Base-by-base conservation (phyloP, 2,329 filamentous ascomycete species). In the Teratosphaeria epicoccoides region DNA sequence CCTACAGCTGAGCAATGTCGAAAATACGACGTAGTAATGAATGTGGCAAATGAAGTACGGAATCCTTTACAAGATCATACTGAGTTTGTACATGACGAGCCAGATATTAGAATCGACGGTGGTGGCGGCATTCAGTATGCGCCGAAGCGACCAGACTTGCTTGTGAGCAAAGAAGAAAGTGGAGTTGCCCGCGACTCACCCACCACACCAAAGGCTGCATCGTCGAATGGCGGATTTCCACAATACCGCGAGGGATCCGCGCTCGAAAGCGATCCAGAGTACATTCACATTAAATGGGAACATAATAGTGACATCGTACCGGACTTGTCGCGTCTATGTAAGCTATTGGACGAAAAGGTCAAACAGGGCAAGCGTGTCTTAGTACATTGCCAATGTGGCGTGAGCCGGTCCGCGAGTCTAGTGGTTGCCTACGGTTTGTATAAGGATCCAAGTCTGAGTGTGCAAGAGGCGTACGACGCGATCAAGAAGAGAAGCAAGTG, bases 391-490 rank as follows among this genome's bases (percentile, higher is more conserved):
- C 88, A 93, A 63, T 88, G 90, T 66, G 87, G 87, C 61, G 87
- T 88, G 9, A 91, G 87, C 63, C 82, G 87, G 57, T 93, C 88
- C 7, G 87, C 87, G 28, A 91, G 86, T 70, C 72, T 94, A 56
- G 89, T 94, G 54, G 90, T 94, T 48, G 87, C 87, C 20, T 94
- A 91, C 57, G 87, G 87, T 43, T 72, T 94, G 52, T 93, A 87
- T 68, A 84, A 84, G 64, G 85, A 88, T 54, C 86, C 87, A 1
- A 77, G 82, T 5, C 71, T 88, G 61, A 87, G 78, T 59, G 86
- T 91, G 49, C 89, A 91, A 63, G 86, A 91, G 65, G 86, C 87
- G 2, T 93, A 93, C 65, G 82, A 88, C 64, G 79, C 83, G 2
- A 87, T 88, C 2, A 88, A 94, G 69, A 77, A 80, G 50, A 85